phyloP scores from a whole-genome alignment of 345 rosid genomes.

The Gossypium ekmanianum region DNA sequence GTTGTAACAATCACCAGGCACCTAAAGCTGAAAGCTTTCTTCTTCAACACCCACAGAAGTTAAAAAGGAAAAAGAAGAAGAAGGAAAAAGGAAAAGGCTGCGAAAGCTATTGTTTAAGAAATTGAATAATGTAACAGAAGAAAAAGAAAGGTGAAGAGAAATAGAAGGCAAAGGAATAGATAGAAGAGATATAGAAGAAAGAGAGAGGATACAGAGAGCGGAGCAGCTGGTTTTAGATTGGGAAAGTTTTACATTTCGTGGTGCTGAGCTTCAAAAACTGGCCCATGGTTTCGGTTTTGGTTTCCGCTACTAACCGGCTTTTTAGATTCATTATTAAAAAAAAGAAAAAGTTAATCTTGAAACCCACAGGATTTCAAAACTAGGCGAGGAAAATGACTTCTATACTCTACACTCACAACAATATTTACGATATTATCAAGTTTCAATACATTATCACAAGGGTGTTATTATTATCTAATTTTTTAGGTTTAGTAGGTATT shows the following conservation, averaged over 20 bases:
- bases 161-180: not conserved
- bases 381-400: not conserved
- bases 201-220: conserved; percentile 2
- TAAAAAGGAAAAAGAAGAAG: not conserved
- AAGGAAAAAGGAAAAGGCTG: not conserved
- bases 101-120: not conserved
- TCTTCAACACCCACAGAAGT: not conserved
- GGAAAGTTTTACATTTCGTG: conserved; percentile 5
- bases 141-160: not conserved
- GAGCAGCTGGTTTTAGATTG: conserved; percentile 52
- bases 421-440: too few species aligned
- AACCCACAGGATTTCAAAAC: conserved; percentile 26
- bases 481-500: too few species aligned
- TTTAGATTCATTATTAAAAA: not conserved
- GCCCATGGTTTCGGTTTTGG: conserved; percentile 48
- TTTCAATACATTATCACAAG: too few species aligned
- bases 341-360: not conserved
- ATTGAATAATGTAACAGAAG: not conserved
- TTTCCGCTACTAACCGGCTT: not conserved
- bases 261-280: conserved; percentile 29
- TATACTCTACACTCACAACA: not conserved
- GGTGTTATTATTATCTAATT: too few species aligned
- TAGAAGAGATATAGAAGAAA: conserved; percentile 12
- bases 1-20: conserved; percentile 17
- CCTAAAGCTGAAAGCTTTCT: not conserved